Evolutionary conservation across 2,329 filamentous ascomycete genomes (phyloP), one percentile per base, ranked within the genome.

Genomic region (Fonsecaea nubica): DNA sequence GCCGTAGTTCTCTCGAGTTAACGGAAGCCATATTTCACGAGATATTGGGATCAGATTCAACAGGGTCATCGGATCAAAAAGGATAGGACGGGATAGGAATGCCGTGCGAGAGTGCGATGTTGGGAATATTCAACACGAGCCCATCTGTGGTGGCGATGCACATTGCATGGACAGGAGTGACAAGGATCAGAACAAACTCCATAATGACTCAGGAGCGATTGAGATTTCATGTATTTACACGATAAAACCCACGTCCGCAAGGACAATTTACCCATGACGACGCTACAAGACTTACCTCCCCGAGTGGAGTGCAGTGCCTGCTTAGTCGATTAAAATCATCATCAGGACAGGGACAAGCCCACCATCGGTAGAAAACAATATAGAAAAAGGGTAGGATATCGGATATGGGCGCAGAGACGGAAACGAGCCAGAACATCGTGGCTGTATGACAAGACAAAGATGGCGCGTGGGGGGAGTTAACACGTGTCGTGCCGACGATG

Each of bases 1-100:
- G 69, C 69, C 70, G 52, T 65, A 62, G 13, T 8, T 3, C 33
- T 33, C 12, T 25, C 6, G 21, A 21, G 45, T 2, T 25, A 30
- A 10, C 6, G 40, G n/a, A 12, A 21, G 25, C 18, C 18, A 12
- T 50, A 18, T 48, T 48, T 18, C 6, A 50, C 45, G 8, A 10
- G 18, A 10, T 9, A 50, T 50, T 25, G 21, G 8, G 18, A 50
- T 25, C 45, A 50, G 18, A 50, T 50, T 50, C 45, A 50, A 50
- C 45, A 50, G 45, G 18, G 18, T 50, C 18, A 50, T 50, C 1
- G 45, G 15, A n/a, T 10, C 9, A 21, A 25, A 21, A 50, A 25
- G 8, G 9, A 10, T 2, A 25, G 18, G 45, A 25, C 10, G 25
- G 18, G 45, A 30, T 50, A 4, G 45, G 21, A 50, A 12, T 1